Evolutionary conservation across 805 yeast species (phyloP).

Genomic region (Ogataea neopini): DNA sequence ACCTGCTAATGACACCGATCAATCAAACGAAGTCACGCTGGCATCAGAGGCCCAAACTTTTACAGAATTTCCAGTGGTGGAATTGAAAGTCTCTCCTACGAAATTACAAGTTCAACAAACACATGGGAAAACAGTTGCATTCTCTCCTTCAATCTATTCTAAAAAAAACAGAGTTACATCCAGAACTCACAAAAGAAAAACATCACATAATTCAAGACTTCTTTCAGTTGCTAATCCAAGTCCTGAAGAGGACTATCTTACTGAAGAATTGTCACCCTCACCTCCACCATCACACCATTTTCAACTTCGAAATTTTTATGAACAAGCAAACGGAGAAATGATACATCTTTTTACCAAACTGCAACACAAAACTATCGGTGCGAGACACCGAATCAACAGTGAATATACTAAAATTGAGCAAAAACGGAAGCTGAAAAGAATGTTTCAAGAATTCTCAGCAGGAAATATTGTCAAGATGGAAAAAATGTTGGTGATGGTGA

Average conservation of each 20-base stretch:
- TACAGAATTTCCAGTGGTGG: not conserved
- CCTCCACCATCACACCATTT: slow-evolving; percentile 1
- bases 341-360: slow-evolving; percentile 23
- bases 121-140: slow-evolving; percentile 15
- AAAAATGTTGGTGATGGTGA: slow-evolving; percentile 58
- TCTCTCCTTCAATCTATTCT: slow-evolving; percentile 15
- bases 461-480: slow-evolving; percentile 72
- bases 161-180: not conserved
- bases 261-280: not conserved
- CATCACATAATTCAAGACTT: not conserved
- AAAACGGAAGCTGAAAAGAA: slow-evolving; percentile 24
- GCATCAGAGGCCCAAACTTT: slow-evolving; percentile 4
- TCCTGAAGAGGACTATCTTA: slow-evolving; percentile 9
- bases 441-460: slow-evolving; percentile 38
- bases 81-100: not conserved
- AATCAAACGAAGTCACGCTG: slow-evolving; percentile 7
- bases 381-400: slow-evolving; percentile 20
- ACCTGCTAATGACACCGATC: not conserved
- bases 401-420: slow-evolving; percentile 24
- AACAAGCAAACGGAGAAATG: slow-evolving; percentile 21
- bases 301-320: slow-evolving; percentile 17
- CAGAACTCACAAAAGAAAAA: not conserved
- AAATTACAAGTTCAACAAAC: not conserved
- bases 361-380: slow-evolving; percentile 26
- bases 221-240: slow-evolving; percentile 15